Percentiles rank a stretch among this genome's conserved stretches.
Evolutionary conservation across 225 moss, liverwort and hornwort genomes (phyloP).

Genomic region (Asterella californica): DNA sequence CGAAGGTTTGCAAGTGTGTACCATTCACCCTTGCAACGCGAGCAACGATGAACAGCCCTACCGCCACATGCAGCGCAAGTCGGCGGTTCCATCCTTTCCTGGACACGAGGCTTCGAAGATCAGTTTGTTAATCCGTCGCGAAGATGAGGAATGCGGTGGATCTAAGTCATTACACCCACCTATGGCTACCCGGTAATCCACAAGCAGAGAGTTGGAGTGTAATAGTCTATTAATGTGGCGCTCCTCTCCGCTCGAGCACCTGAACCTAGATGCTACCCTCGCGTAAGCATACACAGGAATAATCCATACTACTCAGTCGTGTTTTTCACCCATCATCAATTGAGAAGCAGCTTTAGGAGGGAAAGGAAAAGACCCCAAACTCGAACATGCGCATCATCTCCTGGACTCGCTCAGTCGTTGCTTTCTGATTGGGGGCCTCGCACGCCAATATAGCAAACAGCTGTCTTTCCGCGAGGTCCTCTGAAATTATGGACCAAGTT

Average conservation of each 20-base stretch:
- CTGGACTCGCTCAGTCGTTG: slow-evolving; percentile 48
- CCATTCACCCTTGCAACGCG: slow-evolving; percentile 76
- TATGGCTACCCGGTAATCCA: neutral
- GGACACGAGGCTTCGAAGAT: neutral
- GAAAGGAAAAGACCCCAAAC: slow-evolving; percentile 42
- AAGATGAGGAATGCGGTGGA: too few species aligned
- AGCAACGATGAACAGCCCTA: slow-evolving; percentile 62
- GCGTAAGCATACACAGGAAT: too few species aligned
- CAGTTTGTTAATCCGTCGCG: neutral
- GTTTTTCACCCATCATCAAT: neutral
- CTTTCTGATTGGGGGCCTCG: slow-evolving; percentile 24
- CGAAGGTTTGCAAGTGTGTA: slow-evolving; percentile 11
- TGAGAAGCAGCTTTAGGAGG: neutral
- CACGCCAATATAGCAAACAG: slow-evolving; percentile 50
- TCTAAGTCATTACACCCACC: too few species aligned
- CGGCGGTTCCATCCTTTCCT: slow-evolving; percentile 77
- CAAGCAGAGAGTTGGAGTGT: neutral
- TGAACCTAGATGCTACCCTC: neutral
- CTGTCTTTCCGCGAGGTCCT: slow-evolving; percentile 53
- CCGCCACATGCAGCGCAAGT: slow-evolving; percentile 60
- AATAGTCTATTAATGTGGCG: neutral
- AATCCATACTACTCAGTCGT: neutral
- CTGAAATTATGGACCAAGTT: slow-evolving; percentile 28
- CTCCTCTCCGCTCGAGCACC: too few species aligned
- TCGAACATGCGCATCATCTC: slow-evolving; percentile 76